phyloP scores from a whole-genome alignment of 495 filamentous ascomycete species.

The Viridothelium virens region DNA sequence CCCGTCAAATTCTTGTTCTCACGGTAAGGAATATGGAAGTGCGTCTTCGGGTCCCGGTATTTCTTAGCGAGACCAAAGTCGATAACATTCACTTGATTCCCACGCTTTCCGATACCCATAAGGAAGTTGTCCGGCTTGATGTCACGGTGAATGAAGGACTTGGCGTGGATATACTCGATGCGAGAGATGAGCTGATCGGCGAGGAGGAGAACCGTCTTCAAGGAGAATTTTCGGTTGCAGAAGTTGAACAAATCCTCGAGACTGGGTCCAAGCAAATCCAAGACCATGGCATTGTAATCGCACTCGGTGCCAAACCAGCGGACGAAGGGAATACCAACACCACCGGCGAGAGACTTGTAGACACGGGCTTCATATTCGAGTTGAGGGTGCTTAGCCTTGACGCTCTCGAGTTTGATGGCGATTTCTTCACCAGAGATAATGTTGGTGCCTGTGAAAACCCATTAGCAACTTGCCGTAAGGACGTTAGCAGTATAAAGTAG shows the following conservation, averaged over 20 bases:
- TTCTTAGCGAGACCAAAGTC: slow-evolving; percentile 99
- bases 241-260: slow-evolving; percentile 99
- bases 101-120: slow-evolving; percentile 99
- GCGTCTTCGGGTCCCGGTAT: slow-evolving; percentile 99
- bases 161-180: slow-evolving; percentile 99
- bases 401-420: slow-evolving; percentile 98
- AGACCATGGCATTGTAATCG: slow-evolving; percentile 99
- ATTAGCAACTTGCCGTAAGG: slow-evolving; percentile 18
- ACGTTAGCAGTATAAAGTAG: not conserved
- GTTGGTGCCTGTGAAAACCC: slow-evolving; percentile 64
- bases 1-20: slow-evolving; percentile 99
- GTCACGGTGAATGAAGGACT: slow-evolving; percentile 99
- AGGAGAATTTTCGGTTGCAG: slow-evolving; percentile 99
- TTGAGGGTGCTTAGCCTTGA: slow-evolving; percentile 99
- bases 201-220: slow-evolving; percentile 98
- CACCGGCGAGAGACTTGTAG: slow-evolving; percentile 98
- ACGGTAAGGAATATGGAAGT: slow-evolving; percentile 99
- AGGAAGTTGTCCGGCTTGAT: slow-evolving; percentile 99
- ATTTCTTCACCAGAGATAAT: slow-evolving; percentile 99
- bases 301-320: slow-evolving; percentile 99
- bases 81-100: slow-evolving; percentile 99
- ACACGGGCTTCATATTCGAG: slow-evolving; percentile 99
- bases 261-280: slow-evolving; percentile 93
- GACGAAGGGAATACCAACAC: slow-evolving; percentile 98
- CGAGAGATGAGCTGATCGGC: slow-evolving; percentile 98